Evolutionary conservation across 75 land plant genomes (phyloP), one percentile per base, ranked within the genome.

Genomic region (Cunninghamia lanceolata): DNA sequence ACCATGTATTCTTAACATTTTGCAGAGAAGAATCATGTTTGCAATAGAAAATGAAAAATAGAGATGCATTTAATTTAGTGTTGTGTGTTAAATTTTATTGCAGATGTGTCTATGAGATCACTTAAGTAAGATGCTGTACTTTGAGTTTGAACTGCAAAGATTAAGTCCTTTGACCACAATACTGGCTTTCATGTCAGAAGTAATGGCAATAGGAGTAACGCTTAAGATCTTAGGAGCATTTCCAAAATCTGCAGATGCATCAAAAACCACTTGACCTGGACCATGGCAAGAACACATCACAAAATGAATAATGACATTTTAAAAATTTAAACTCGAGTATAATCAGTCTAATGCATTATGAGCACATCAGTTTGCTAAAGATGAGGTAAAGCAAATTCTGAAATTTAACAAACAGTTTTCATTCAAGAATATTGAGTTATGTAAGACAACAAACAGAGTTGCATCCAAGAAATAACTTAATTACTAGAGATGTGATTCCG

Each of bases 141-240:
- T 95, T 35, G 93, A 84, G 21, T 86, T 36, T n/a, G 95, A 43
- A 16, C 79, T 38, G 34, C 70, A 78, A 34, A 94, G 83, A 73
- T 94, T 92, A 68, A 82, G 83, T 79, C 97, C 97, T 85, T 93
- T 92, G 11, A 96, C 86, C 21, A 40, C 68, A 84, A 96, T 90
- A 14, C 87, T 52, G 74, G 86, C 91, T 47, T 50, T 85, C 71
- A 89, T 86, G 28, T 92, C 90, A 42, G 85, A 38, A n/a, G 93
- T 32, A 30, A 91, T 89, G 15, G 98, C 98, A 90, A 94, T 82
- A 56, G 98, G 98, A 9, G 83, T 91, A 74, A 96, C 83, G 52
- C 87, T 86, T 71, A 78, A 47, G 36, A 96, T 87, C 38, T 84
- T 80, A 50, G 92, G 86, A 47, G 53, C 39, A 39, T 82, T 74